Base-by-base conservation (phyloP, 352 stramenopile genomes). In the Halophytophthora polymorphica region DNA sequence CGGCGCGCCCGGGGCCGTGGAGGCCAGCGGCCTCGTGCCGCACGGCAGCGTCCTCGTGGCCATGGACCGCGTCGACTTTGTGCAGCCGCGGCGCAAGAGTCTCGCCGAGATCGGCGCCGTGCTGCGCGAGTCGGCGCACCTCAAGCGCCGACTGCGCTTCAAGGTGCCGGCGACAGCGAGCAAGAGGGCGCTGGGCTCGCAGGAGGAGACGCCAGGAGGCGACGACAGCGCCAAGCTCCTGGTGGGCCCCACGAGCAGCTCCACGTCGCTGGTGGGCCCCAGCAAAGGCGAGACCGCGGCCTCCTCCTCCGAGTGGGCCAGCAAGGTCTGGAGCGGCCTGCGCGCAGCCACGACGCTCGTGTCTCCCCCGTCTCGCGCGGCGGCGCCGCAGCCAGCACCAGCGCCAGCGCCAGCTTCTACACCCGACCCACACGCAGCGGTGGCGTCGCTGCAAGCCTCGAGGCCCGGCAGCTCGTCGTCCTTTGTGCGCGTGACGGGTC, bases 41-140 rank as follows among this genome's bases (percentile, higher is more conserved):
- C 45, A 55, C 1, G 78, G 77, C 15, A 78, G 63, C 37, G 55
- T 82, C 25, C 62, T 92, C 33, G 41, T 88, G 18, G 63, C 64
- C 23, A 71, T 90, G 45, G 84, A 89, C 64, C 61, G 79, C 11
- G 71, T 84, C 53, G 68, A 92, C 51, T 69, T 64, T 22, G 62
- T 89, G 42, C 53, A 55, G 0, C 58, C 71, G 19, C 61, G 56
- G 17, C 38, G 66, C 22, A 74, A 86, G 43, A 73, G 25, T 6
- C 76, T 89, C 10, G 60, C 50, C 19, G 77, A 88, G 44, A 77
- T 92, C 38, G 74, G 74, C 13, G 45, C 63, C 5, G 57, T 90
- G 34, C 59, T 92, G 28, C 73, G 72, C 37, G 70, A 88, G 62
- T 72, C 77, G 38, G 53, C 60, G 15, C 69, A 84, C 42, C 49